These are phyloP conservation scores for Tetraselmis striata DNA, from an alignment of 139 green algal species.

Conservation along the genomic window DNA sequence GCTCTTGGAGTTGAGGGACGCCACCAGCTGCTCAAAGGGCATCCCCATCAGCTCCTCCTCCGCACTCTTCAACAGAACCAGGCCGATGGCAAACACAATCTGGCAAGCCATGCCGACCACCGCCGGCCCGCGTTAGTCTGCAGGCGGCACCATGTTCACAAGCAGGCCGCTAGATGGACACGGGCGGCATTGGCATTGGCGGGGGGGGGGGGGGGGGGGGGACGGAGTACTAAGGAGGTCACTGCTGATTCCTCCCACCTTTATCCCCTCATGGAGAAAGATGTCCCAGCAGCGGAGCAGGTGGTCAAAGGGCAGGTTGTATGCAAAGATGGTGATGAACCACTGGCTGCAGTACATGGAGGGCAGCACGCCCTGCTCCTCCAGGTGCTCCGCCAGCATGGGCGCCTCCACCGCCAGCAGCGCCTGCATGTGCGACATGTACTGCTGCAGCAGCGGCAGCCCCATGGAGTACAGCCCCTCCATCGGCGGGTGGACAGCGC, in stretches of 20 bases:
- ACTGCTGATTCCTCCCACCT: no score
- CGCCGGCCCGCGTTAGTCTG: no score
- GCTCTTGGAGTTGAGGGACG: constrained; percentile 21
- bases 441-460: constrained; percentile 74
- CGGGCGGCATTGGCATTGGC: background rate
- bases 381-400: constrained; percentile 43
- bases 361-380: constrained; percentile 11
- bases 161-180: background rate
- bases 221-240: no score
- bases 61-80: constrained; percentile 51
- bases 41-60: constrained; percentile 42
- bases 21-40: constrained; percentile 49
- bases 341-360: constrained; percentile 46
- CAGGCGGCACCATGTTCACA: background rate
- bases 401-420: constrained; percentile 45
- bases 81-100: constrained; percentile 59
- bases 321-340: constrained; percentile 50
- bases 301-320: constrained; percentile 32
- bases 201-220: no score
- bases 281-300: constrained; percentile 12
- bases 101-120: no score
- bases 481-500: constrained; percentile 37
- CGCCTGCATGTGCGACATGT: constrained; percentile 41
- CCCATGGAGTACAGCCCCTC: constrained; percentile 60
- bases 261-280: background rate